A percentile compares a stretch with the other conserved stretches of the same genome.
Evolutionary conservation across 2,329 filamentous ascomycete genomes (phyloP).

Genomic region (Talaromyces albobiverticillius): DNA sequence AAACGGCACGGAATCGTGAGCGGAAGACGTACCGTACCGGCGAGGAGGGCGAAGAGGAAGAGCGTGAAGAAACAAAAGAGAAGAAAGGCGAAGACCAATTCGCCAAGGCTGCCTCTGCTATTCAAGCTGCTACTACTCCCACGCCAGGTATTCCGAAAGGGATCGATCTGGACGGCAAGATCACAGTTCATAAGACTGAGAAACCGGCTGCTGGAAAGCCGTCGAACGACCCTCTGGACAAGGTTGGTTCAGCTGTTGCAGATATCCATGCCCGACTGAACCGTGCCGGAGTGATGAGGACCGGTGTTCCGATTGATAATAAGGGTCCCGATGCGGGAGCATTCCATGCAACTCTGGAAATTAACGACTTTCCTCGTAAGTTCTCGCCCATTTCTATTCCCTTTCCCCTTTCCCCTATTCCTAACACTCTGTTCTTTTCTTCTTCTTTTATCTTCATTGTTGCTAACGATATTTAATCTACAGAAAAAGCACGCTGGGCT

Average conservation of each 20-base stretch:
- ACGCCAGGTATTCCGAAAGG: conserved; percentile 49
- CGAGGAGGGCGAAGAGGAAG: conserved; percentile 74
- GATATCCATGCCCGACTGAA: conserved; percentile 89
- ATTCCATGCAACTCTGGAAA: conserved; percentile 95
- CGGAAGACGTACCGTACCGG: conserved; percentile 87
- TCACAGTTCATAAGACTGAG: conserved; percentile 70
- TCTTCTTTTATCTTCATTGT: conserved; percentile 3
- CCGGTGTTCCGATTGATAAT: conserved; percentile 94
- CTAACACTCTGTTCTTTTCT: not conserved
- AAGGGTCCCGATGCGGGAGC: conserved; percentile 96
- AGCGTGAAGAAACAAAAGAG: conserved; percentile 66
- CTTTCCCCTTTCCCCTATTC: conserved; percentile 5
- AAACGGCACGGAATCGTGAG: conserved; percentile 80
- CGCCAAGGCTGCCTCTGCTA: conserved; percentile 60
- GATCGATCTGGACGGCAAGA: conserved; percentile 64
- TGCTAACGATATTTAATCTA: conserved; percentile 19
- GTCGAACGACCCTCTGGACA: conserved; percentile 69
- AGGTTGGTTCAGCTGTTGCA: conserved; percentile 84
- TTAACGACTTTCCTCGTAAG: conserved; percentile 92
- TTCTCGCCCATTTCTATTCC: conserved; percentile 18
- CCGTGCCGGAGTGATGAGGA: conserved; percentile 82
- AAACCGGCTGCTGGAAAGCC: conserved; percentile 45
- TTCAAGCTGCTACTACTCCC: conserved; percentile 54
- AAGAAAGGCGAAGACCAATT: conserved; percentile 60
- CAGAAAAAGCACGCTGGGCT: conserved; percentile 91